A percentile compares a stretch with the other conserved stretches of the same genome.
phyloP scores from a whole-genome alignment of 805 yeast species.

The Ogataea philodendri region DNA sequence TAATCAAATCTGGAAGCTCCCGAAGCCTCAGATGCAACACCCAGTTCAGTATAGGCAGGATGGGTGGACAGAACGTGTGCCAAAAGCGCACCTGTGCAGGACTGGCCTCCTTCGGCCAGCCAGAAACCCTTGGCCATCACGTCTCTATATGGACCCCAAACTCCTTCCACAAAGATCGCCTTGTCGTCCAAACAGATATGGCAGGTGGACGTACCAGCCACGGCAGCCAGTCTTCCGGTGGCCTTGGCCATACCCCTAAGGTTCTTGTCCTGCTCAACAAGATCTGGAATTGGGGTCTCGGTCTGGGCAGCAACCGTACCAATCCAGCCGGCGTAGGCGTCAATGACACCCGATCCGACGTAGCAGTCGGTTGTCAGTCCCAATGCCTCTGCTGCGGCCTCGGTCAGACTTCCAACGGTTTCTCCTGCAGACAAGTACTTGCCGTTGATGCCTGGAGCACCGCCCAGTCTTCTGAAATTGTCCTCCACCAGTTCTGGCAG shows the following conservation, averaged over 20 bases:
- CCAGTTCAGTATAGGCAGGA: slow-evolving; percentile 79
- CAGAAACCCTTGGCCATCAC: slow-evolving; percentile 87
- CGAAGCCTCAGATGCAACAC: slow-evolving; percentile 63
- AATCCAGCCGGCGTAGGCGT: slow-evolving; percentile 98
- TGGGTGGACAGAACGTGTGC: slow-evolving; percentile 86
- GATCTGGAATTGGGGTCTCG: slow-evolving; percentile 52
- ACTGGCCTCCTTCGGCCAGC: slow-evolving; percentile 99
- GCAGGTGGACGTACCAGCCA: slow-evolving; percentile 98
- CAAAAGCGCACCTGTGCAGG: slow-evolving; percentile 91
- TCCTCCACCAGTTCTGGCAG: slow-evolving; percentile 76
- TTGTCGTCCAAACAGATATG: slow-evolving; percentile 84
- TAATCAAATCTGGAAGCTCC: slow-evolving; percentile 77
- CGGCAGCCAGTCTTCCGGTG: slow-evolving; percentile 90
- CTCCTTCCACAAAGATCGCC: slow-evolving; percentile 90
- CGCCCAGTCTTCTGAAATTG: slow-evolving; percentile 79
- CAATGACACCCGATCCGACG: slow-evolving; percentile 95
- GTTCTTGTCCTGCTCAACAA: slow-evolving; percentile 48
- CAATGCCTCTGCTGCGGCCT: slow-evolving; percentile 70
- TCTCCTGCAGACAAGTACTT: slow-evolving; percentile 85
- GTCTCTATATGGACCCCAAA: slow-evolving; percentile 98
- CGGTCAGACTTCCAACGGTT: slow-evolving; percentile 69
- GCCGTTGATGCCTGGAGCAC: slow-evolving; percentile 72
- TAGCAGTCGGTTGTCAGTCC: slow-evolving; percentile 78
- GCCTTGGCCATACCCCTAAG: slow-evolving; percentile 53
- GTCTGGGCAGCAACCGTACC: slow-evolving; percentile 95